A percentile compares a stretch with the other conserved stretches of the same genome.
These are phyloP conservation scores for Phytophthora palmivora DNA, from an alignment of 352 stramenopile genomes.

Conservation along the genomic window DNA sequence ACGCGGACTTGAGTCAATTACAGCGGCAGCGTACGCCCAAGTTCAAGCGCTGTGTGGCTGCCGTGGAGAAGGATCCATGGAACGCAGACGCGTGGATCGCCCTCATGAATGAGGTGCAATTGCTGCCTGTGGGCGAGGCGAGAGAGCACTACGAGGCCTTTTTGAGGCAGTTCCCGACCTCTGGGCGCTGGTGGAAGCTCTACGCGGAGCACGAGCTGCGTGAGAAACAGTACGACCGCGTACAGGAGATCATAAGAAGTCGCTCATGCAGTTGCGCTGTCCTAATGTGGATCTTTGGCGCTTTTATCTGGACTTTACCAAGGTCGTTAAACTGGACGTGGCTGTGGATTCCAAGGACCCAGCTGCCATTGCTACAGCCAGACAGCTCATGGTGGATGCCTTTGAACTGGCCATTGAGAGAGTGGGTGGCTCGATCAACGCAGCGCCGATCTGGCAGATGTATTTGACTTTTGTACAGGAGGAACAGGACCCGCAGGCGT, in stretches of 20 bases:
- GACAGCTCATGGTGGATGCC: conserved; percentile 85
- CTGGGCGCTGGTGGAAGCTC: conserved; percentile 87
- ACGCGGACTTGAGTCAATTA: conserved; percentile 77
- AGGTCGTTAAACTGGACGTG: conserved; percentile 84
- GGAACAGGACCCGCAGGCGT: conserved; percentile 73
- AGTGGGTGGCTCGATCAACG: conserved; percentile 83
- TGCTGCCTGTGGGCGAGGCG: conserved; percentile 66
- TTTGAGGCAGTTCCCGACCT: conserved; percentile 71
- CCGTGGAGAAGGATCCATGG: conserved; percentile 68
- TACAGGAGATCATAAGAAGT: conserved; percentile 91
- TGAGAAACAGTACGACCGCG: conserved; percentile 87
- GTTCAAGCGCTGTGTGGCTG: conserved; percentile 65
- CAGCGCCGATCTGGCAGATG: conserved; percentile 82
- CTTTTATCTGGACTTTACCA: conserved; percentile 91
- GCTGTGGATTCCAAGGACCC: conserved; percentile 66
- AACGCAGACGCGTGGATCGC: conserved; percentile 83
- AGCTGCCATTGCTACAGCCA: conserved; percentile 62
- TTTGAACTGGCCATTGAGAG: conserved; percentile 85
- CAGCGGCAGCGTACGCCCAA: conserved; percentile 56
- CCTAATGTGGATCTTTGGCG: conserved; percentile 87
- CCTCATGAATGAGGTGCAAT: conserved; percentile 82
- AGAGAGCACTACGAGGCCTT: conserved; percentile 85
- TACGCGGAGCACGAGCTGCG: conserved; percentile 87
- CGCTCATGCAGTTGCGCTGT: conserved; percentile 84
- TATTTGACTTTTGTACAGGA: conserved; percentile 87